Conservation (phyloP, 2,329 filamentous ascomycete species). For the Fonsecaea pugnacius region DNA sequence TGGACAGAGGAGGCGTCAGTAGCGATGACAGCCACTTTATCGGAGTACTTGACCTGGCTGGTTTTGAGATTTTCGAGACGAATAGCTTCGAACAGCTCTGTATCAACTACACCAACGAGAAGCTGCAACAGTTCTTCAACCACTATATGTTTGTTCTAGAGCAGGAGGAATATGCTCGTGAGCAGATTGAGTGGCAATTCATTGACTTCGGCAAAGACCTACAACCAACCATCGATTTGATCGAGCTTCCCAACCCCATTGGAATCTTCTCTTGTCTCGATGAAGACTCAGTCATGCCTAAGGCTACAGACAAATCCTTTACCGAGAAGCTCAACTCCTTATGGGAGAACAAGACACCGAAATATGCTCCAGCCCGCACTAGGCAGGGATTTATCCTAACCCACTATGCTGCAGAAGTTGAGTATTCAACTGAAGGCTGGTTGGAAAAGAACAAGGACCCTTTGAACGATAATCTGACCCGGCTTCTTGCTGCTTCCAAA, state of each 20-base stretch:
- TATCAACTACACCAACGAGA: constrained; percentile 99
- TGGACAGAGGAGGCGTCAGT: constrained; percentile 82
- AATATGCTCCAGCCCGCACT: constrained; percentile 86
- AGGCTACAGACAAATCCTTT: constrained; percentile 94
- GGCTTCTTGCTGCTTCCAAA: constrained; percentile 78
- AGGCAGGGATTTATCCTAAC: constrained; percentile 94
- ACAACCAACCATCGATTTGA: constrained; percentile 96
- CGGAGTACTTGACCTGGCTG: constrained; percentile 96
- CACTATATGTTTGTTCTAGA: constrained; percentile 99
- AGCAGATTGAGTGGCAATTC: constrained; percentile 99
- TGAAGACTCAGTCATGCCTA: constrained; percentile 98
- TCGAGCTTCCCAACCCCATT: constrained; percentile 93
- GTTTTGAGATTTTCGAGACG: constrained; percentile 97
- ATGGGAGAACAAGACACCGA: constrained; percentile 94
- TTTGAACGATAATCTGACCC: constrained; percentile 93
- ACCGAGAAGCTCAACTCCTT: constrained; percentile 96
- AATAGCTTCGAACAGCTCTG: constrained; percentile 99
- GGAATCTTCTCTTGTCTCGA: constrained; percentile 98
- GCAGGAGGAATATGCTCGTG: constrained; percentile 95
- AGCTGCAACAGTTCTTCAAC: constrained; percentile 99
- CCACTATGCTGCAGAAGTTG: constrained; percentile 96
- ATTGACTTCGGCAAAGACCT: constrained; percentile 98
- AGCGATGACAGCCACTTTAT: constrained; percentile 94
- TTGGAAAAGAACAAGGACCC: constrained; percentile 99
- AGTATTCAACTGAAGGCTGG: constrained; percentile 94